Base-by-base conservation (phyloP, 495 filamentous ascomycete species). In the Poronia punctata region DNA sequence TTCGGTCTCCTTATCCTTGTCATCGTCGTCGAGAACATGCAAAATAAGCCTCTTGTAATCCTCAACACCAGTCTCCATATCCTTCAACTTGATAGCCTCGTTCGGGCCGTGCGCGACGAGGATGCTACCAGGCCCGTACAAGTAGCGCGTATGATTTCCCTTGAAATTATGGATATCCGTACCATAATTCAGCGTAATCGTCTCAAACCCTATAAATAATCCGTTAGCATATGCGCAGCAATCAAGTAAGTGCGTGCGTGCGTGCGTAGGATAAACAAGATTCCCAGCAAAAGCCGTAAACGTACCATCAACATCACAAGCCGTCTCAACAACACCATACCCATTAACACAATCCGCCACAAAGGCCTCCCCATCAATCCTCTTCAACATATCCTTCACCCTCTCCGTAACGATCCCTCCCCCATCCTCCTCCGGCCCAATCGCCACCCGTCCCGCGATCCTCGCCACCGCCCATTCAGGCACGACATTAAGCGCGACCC, bases 81-180 rank as follows among this genome's bases (percentile, higher is more conserved):
- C 78, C 6, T 65, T 59, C 10, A 88, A 73, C 10, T 64, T 81
- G 39, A 97, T 56, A 43, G 78, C 78, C 68, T 97, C 90, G 53
- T 94, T 73, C 49, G 87, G 83, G 3, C 80, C 79, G 60, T 97
- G 90, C 3, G 92, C 90, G 30, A 94, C 86, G 38, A 89, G 68
- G 38, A 97, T 96, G 41, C 69, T 84, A 0, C 90, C 90, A 1
- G 86, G 88, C 0, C 88, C 90, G 64, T 88, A 97, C 26, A 95
- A 66, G 59, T 95, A 97, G 37, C 80, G 74, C 61, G 82, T 84
- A 34, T 90, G 83, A 20, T 79, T 70, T 5, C 80, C 76, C 14
- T 77, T 48, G 29, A 97, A 55, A 43, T 86, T 80, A 1, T 86
- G 84, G 22, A 95, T 80, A 61, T 97, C 90, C 7, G 90, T 97